phyloP scores from a whole-genome alignment of 2,329 filamentous ascomycete genomes.

The Graphiopsis chlorocephala region DNA sequence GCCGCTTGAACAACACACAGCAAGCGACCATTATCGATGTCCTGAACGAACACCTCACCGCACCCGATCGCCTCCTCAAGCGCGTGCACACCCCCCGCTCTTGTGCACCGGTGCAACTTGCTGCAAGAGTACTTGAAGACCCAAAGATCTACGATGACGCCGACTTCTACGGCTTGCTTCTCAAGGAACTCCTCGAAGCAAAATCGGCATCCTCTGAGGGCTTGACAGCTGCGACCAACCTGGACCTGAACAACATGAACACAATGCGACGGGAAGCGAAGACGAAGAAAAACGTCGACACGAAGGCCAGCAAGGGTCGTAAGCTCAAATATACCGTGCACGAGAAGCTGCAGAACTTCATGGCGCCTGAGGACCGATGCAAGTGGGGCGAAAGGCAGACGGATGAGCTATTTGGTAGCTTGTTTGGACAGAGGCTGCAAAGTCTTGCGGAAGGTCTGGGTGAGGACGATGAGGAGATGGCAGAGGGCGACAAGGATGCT shows the following conservation, averaged over 20 bases:
- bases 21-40: conserved; percentile 67
- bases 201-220: conserved; percentile 60
- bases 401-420: conserved; percentile 57
- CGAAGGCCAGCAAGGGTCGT: conserved; percentile 89
- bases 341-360: conserved; percentile 97
- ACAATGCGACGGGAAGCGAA: conserved; percentile 69
- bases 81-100: conserved; percentile 70
- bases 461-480: conserved; percentile 39
- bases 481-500: conserved; percentile 25
- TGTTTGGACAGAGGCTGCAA: conserved; percentile 46
- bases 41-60: conserved; percentile 65
- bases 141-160: conserved; percentile 81
- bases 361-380: conserved; percentile 83
- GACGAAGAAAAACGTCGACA: conserved; percentile 83
- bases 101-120: conserved; percentile 67
- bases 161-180: conserved; percentile 87
- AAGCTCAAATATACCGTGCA: conserved; percentile 94
- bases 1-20: conserved; percentile 57
- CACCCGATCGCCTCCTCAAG: conserved; percentile 65
- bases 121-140: conserved; percentile 51
- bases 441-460: conserved; percentile 46
- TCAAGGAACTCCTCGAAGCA: conserved; percentile 91
- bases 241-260: conserved; percentile 33
- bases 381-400: conserved; percentile 78
- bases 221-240: conserved; percentile 41